Evolutionary conservation across 2,329 filamentous ascomycete species (phyloP).

Genomic region (Neonectria neomacrospora): DNA sequence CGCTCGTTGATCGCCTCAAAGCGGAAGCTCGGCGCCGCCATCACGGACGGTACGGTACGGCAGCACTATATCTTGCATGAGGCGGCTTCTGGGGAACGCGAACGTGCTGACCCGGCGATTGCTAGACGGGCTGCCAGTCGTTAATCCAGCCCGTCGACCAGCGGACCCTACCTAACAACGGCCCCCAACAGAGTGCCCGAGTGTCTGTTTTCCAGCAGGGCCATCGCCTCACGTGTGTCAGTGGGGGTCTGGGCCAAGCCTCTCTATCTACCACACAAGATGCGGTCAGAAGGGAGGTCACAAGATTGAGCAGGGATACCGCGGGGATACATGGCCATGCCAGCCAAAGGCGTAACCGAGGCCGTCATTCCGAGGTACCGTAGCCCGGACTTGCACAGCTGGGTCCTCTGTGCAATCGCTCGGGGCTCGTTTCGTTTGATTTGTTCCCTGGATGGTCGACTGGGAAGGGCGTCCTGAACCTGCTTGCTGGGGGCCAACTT

Average conservation of each 20-base stretch:
- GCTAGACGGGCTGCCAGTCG: slow-evolving; percentile 6
- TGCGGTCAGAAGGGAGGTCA: slow-evolving; percentile 40
- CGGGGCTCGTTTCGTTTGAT: neutral
- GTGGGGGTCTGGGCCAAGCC: slow-evolving; percentile 30
- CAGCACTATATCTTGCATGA: slow-evolving; percentile 43
- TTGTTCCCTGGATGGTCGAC: slow-evolving; percentile 7
- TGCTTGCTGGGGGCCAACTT: neutral
- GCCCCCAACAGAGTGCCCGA: no score
- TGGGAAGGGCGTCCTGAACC: slow-evolving; percentile 6
- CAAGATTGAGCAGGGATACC: slow-evolving; percentile 34
- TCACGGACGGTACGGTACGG: neutral
- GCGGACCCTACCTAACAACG: slow-evolving; percentile 3
- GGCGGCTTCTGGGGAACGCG: slow-evolving; percentile 23
- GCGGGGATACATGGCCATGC: slow-evolving; percentile 12
- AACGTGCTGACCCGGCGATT: slow-evolving; percentile 6
- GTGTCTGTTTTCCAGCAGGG: slow-evolving; percentile 3
- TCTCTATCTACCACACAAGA: slow-evolving; percentile 30
- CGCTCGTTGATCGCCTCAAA: slow-evolving; percentile 24
- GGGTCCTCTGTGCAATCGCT: neutral
- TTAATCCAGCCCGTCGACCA: neutral
- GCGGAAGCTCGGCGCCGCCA: slow-evolving; percentile 15
- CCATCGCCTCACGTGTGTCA: slow-evolving; percentile 28
- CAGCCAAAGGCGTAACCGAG: neutral
- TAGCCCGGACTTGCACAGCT: neutral
- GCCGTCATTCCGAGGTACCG: slow-evolving; percentile 14